Conservation (phyloP, 208 protist species). For the Acanthamoeba polyphaga region DNA sequence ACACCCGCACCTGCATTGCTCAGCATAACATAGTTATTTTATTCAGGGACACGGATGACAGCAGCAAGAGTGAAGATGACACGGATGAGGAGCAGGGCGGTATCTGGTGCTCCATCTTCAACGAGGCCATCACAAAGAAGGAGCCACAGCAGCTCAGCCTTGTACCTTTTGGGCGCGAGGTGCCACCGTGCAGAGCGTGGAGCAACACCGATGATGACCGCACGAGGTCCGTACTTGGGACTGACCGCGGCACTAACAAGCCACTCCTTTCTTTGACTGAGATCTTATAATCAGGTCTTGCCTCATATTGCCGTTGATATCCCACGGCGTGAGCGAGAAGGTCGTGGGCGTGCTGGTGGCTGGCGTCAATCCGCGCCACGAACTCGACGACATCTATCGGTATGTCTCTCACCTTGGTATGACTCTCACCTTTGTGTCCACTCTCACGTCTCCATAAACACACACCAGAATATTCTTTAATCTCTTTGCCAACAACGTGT, state of each 20-base stretch:
- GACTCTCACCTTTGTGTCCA: background rate
- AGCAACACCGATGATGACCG: background rate
- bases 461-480: conserved; percentile 31
- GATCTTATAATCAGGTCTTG: background rate
- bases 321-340: background rate
- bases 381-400: conserved; percentile 30
- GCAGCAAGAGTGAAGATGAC: conserved; percentile 28
- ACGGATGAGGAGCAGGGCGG: background rate
- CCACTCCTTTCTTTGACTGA: background rate
- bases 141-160: background rate
- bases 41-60: background rate
- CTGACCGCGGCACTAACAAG: no score
- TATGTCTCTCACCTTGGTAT: background rate
- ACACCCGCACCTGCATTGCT: no score
- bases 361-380: conserved; percentile 36
- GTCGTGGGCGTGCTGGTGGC: conserved; percentile 22
- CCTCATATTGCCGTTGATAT: background rate
- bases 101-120: background rate
- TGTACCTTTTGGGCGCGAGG: background rate
- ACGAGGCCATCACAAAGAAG: background rate
- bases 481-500: conserved; percentile 8
- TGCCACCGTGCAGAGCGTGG: conserved; percentile 20
- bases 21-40: no score
- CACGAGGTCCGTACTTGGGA: background rate
- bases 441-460: no score